Base-by-base conservation (phyloP, 352 stramenopile species). In the Thalassiosira exigua region DNA sequence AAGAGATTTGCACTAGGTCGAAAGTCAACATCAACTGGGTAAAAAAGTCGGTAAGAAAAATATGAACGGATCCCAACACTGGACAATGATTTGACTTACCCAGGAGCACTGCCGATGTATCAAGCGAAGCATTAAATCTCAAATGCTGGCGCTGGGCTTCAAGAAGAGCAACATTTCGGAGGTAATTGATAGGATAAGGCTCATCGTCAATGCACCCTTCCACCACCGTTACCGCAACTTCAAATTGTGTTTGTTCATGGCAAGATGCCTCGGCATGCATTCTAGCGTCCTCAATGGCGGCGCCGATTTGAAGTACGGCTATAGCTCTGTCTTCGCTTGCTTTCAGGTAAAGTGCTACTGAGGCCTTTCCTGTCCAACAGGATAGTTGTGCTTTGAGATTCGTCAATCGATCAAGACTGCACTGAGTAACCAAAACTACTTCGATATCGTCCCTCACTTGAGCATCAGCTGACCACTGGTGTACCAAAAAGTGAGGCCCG, bases 141-240 rank as follows among this genome's bases (percentile, higher is more conserved):
- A 73, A 54, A n/a, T 73, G 65, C 30, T 73, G 65, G 19, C 30
- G 2, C 19, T 33, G 65, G 52, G 48, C 52, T 69, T 73, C 65
- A 4, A 73, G 30, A 36, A 73, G 65, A 53, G 65, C 65, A 41
- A 56, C 50, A 27, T 73, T 73, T 60, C 65, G 46, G 21, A 73
- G 65, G 24, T 68, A 73, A 54, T 73, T 73, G 22, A 73, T 73
- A n/a, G 65, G 65, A 56, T 73, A 73, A 12, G 50, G 24, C 22
- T 64, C 65, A 14, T 73, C 65, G 52, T 73, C 53, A 14, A 64
- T 41, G 26, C 17, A 36, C 3, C 54, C 65, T 52, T 73, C 51
- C 12, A 73, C 53, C 26, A 73, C 17, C 19, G 36, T 52, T 4
- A 73, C 19, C 11, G 65, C 54, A 56, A 62, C 46, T 19, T 67